phyloP scores from a whole-genome alignment of 345 rosid genomes.

The Erucastrum elatum region DNA sequence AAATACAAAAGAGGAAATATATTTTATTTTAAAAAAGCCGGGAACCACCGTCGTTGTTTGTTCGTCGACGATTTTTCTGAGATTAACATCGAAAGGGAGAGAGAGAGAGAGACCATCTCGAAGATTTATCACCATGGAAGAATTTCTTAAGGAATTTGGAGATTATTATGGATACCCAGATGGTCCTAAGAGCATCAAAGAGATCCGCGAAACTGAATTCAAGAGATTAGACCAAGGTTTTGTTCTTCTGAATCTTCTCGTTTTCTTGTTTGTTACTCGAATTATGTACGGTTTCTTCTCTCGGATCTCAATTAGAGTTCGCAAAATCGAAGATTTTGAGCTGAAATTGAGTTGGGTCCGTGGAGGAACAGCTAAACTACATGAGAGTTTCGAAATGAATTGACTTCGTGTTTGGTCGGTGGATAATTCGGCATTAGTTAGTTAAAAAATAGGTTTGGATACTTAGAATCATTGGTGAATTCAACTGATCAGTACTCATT shows the following conservation, averaged over 20 bases:
- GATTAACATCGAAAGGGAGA: slow-evolving; percentile 9
- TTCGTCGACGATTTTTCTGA: slow-evolving; percentile 17
- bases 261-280: not conserved
- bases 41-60: slow-evolving; percentile 16
- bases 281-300: not conserved
- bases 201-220: slow-evolving; percentile 82
- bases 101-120: not conserved
- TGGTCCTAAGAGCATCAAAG: slow-evolving; percentile 63
- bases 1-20: not conserved
- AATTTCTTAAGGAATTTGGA: slow-evolving; percentile 69
- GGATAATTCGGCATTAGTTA: not conserved
- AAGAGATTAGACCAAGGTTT: slow-evolving; percentile 65
- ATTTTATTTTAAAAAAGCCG: slow-evolving; percentile 27
- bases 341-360: slow-evolving; percentile 1
- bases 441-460: not conserved
- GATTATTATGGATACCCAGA: slow-evolving; percentile 78
- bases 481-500: slow-evolving; percentile 9
- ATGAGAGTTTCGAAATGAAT: slow-evolving; percentile 6
- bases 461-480: not conserved
- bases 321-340: not conserved
- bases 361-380: slow-evolving; percentile 2
- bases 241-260: not conserved
- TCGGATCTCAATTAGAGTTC: not conserved
- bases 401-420: slow-evolving; percentile 14
- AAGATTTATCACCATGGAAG: slow-evolving; percentile 34